Evolutionary conservation across 2,329 filamentous ascomycete genomes (phyloP).

Genomic region (Pseudocercospora musae): DNA sequence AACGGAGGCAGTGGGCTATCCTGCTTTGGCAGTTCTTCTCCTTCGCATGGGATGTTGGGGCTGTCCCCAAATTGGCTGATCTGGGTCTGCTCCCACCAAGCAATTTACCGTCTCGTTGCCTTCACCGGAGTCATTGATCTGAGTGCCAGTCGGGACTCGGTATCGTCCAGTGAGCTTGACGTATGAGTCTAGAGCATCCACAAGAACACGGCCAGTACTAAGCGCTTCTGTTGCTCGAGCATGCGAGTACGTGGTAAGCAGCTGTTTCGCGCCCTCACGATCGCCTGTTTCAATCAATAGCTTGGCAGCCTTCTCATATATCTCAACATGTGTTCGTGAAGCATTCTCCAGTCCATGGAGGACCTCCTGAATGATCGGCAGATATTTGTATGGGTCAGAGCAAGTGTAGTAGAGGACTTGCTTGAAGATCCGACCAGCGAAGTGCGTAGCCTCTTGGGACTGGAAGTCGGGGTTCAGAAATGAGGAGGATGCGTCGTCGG

Average conservation of each 20-base stretch:
- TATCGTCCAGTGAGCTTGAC: slow-evolving; percentile 17
- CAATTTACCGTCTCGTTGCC: slow-evolving; percentile 38
- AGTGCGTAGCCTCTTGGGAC: slow-evolving; percentile 22
- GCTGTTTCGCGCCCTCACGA: slow-evolving; percentile 16
- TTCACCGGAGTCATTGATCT: slow-evolving; percentile 35
- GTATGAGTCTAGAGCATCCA: slow-evolving; percentile 16
- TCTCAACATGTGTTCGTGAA: slow-evolving; percentile 14
- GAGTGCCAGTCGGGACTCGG: slow-evolving; percentile 7
- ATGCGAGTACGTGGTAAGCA: slow-evolving; percentile 20
- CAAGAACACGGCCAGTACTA: slow-evolving; percentile 12
- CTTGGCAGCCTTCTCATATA: slow-evolving; percentile 17
- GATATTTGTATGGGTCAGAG: slow-evolving; percentile 14
- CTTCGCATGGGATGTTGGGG: slow-evolving; percentile 13
- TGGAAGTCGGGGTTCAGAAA: slow-evolving; percentile 37
- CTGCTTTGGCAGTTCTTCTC: neutral
- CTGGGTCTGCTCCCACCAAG: slow-evolving; percentile 30
- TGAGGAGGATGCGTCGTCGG: slow-evolving; percentile 33
- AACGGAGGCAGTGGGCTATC: neutral
- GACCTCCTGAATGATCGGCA: slow-evolving; percentile 17
- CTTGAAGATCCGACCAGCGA: slow-evolving; percentile 23
- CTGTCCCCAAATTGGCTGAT: slow-evolving; percentile 23
- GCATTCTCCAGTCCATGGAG: slow-evolving; percentile 20
- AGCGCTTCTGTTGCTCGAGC: slow-evolving; percentile 15
- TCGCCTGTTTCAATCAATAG: slow-evolving; percentile 16
- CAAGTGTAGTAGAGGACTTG: slow-evolving; percentile 25